These are phyloP conservation scores for Voacanga thouarsii DNA, from an alignment of 257 asterid genomes.

Conservation along the genomic window DNA sequence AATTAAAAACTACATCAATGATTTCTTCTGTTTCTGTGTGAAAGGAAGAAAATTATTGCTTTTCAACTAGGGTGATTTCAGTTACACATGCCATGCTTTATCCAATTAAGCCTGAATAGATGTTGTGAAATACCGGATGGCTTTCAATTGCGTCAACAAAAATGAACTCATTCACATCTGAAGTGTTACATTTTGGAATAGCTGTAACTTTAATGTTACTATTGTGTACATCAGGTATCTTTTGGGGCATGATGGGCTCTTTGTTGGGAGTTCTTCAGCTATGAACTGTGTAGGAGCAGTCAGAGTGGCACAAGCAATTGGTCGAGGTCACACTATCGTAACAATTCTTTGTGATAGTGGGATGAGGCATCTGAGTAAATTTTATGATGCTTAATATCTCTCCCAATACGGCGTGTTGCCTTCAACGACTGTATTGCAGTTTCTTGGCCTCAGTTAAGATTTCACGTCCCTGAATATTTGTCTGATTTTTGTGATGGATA, in stretches of 20 bases:
- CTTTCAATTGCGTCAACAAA: background rate
- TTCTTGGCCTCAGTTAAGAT: slow-evolving; percentile 40
- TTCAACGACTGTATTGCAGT: slow-evolving; percentile 66
- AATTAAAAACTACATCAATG: background rate
- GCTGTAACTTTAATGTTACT: background rate
- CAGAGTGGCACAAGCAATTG: slow-evolving; percentile 67
- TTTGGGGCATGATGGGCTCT: slow-evolving; percentile 85
- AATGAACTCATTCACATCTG: background rate
- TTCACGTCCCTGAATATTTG: background rate
- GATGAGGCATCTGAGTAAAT: slow-evolving; percentile 93
- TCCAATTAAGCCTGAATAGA: background rate
- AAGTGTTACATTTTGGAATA: background rate
- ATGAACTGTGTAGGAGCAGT: slow-evolving; percentile 99
- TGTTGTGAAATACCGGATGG: background rate
- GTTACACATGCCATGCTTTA: background rate
- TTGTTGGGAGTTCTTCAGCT: slow-evolving; percentile 95
- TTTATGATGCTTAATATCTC: slow-evolving; percentile 60
- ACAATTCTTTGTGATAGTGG: slow-evolving; percentile 94
- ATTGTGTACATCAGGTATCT: slow-evolving; percentile 52
- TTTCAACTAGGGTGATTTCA: background rate
- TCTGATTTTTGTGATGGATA: background rate
- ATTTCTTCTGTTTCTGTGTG: slow-evolving; percentile 1
- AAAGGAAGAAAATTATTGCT: background rate
- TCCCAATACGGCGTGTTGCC: slow-evolving; percentile 60
- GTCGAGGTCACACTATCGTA: slow-evolving; percentile 86